Conservation (phyloP, 768 basidiomycete genomes). For the Mycena galericulata region DNA sequence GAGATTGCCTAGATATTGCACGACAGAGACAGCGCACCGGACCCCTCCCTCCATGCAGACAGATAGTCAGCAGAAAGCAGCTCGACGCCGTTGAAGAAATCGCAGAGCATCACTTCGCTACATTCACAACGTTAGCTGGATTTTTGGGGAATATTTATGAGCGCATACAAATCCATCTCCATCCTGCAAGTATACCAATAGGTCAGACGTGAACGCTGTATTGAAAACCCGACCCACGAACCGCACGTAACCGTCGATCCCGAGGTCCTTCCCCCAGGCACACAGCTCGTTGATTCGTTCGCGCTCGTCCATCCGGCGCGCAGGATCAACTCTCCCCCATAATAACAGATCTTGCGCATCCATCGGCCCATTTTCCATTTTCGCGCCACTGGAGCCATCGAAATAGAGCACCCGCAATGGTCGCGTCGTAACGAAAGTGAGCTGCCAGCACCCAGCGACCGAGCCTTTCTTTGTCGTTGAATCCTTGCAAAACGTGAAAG, state of each 20-base stretch:
- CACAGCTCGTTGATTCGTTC: conserved; percentile 53
- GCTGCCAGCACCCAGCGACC: conserved; percentile 51
- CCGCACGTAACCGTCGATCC: conserved; percentile 62
- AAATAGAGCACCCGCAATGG: conserved; percentile 63
- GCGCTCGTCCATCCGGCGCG: conserved; percentile 41
- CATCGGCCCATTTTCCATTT: conserved; percentile 54
- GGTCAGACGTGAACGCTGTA: background rate
- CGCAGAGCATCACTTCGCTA: conserved; percentile 53
- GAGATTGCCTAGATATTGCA: too few relatives aligned
- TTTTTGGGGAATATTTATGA: too few relatives aligned
- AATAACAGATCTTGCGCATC: conserved; percentile 61
- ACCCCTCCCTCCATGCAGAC: conserved; percentile 7
- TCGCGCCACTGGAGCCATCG: conserved; percentile 63
- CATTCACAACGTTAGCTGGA: too few relatives aligned
- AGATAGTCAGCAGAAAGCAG: conserved; percentile 39
- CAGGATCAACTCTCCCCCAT: conserved; percentile 52
- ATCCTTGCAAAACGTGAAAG: conserved; percentile 46
- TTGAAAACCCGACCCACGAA: conserved; percentile 9
- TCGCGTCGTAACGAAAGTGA: conserved; percentile 52
- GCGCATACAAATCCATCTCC: conserved; percentile 46
- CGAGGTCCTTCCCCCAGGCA: too few relatives aligned
- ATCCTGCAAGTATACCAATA: conserved; percentile 12
- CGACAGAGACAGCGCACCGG: too few relatives aligned
- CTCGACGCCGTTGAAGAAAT: conserved; percentile 44
- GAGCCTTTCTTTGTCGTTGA: conserved; percentile 1